phyloP scores from a whole-genome alignment of 2,329 filamentous ascomycete genomes.

The Penicillium sp. region DNA sequence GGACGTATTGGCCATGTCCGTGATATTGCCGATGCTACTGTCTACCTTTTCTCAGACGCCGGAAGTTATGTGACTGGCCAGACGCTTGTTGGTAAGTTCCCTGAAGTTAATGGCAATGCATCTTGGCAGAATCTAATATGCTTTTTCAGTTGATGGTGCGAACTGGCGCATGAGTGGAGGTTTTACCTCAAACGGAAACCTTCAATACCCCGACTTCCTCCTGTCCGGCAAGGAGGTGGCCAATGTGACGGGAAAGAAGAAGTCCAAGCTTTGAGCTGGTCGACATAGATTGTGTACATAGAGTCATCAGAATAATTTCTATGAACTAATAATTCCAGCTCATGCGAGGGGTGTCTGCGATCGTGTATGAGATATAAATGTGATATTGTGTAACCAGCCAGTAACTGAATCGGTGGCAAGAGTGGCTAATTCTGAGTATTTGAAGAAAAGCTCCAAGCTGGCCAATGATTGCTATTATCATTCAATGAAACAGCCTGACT shows the following conservation, averaged over 20 bases:
- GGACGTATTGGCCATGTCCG: slow-evolving; percentile 78
- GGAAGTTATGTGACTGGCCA: slow-evolving; percentile 87
- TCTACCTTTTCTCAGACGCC: slow-evolving; percentile 84
- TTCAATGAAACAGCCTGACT: no score
- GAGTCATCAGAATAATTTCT: not conserved
- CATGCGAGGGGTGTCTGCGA: not conserved
- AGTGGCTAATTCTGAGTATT: no score
- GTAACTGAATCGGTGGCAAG: no score
- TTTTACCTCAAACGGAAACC: slow-evolving; percentile 37
- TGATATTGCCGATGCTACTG: slow-evolving; percentile 90
- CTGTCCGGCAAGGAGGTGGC: slow-evolving; percentile 57
- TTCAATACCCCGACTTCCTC: slow-evolving; percentile 64
- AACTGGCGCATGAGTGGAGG: slow-evolving; percentile 44
- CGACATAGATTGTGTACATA: not conserved
- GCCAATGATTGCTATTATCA: no score
- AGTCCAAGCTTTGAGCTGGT: slow-evolving; percentile 49
- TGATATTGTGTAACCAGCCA: no score
- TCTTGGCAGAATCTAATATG: no score
- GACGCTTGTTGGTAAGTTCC: slow-evolving; percentile 67
- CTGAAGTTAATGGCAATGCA: no score
- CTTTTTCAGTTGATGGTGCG: slow-evolving; percentile 43
- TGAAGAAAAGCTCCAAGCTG: no score
- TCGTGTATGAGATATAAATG: no score
- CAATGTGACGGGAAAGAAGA: slow-evolving; percentile 64
- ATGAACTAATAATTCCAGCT: not conserved